Evolutionary conservation across 2,329 filamentous ascomycete species (phyloP), one percentile per base, ranked within the genome.

Genomic region (Alternaria sp.): DNA sequence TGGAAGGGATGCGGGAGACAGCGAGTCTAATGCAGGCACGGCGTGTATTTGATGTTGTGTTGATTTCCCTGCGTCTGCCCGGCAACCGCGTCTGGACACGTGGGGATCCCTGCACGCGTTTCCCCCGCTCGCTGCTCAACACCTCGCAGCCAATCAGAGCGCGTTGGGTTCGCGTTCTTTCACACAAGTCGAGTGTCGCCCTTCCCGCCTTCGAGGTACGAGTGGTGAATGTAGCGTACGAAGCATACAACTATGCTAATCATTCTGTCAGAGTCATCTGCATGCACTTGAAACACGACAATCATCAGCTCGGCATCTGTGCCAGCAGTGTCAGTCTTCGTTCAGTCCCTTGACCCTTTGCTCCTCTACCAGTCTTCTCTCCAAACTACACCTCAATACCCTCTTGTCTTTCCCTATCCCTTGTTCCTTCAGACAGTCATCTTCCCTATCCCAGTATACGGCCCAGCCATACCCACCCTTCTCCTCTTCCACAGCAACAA

Each of bases 401-500:
- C 78, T 78, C 67, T 78, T 79, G 16, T 79, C 75, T 12, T 77
- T 75, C 36, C 77, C 78, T 59, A 75, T 76, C 24, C 75, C 74
- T 18, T 69, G 58, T 47, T 70, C 76, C 57, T 76, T 77, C 68
- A 84, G 59, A 36, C 79, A 75, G 71, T 84, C 79, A 69, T 84
- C 81, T n/a, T 82, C 75, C 49, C 71, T 62, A 66, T 84, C 82
- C 70, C 81, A 84, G 65, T 83, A 86, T 47, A 88, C 71, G 42
- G 82, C 82, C 86, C 86, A 88, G 2, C 79, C 77, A 44, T 79
- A 80, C 3, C 75, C 76, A 6, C 75, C 76, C 48, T 80, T 77
- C 36, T 80, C 79, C 62, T 86, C 84, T 68, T 88, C 82, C 2
- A 88, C 83, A 1, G 84, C 86, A 5, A 87, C 81, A 51, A 88